Evolutionary conservation across 108 stramenopile genomes (phyloP), one percentile per base, ranked within the genome.

Genomic region (Thalassiosira profunda): DNA sequence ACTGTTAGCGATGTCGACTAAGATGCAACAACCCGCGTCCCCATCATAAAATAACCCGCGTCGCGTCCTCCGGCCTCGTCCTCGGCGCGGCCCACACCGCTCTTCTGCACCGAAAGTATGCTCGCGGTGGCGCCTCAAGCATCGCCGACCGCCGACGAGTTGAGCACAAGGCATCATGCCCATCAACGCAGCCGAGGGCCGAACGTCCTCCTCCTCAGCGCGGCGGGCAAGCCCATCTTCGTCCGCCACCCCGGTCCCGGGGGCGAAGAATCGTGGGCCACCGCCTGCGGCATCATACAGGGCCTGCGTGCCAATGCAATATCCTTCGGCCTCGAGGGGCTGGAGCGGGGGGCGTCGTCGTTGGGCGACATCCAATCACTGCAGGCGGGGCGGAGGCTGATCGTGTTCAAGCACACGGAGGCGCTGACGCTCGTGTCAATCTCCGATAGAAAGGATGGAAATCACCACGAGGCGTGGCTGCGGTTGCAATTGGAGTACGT

Each of bases 171-270:
- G n/a, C n/a, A n/a, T n/a, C n/a, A n/a, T n/a, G n/a, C n/a, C n/a
- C n/a, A n/a, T n/a, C n/a, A n/a, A n/a, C n/a, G n/a, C n/a, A n/a
- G n/a, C n/a, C 48, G 58, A 11, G 79, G 79, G 3, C 79, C 79
- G 12, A 92, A 92, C 68, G 70, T 89, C 15, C 59, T 93, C 42
- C 73, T 93, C 47, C 76, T 90, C 80, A 90, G 77, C 48, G 82
- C 79, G 14, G 86, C 87, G 5, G 92, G 92, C 17, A 93, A 93
- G 45, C 89, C 89, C 24, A 80, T 93, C 9, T 93, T 88, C 46
- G 77, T 80, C 0, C 74, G 84, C 4, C 74, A 84, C 63, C 85
- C 78, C 33, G 44, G 46, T 12, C 85, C 78, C 33, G 44, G 46
- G 14, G 46, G 72, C 6, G 88, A 86, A 51, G 76, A 80, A 15